Evolutionary conservation across 331 rosid species (phyloP).

Genomic region (Quercus lobata): DNA sequence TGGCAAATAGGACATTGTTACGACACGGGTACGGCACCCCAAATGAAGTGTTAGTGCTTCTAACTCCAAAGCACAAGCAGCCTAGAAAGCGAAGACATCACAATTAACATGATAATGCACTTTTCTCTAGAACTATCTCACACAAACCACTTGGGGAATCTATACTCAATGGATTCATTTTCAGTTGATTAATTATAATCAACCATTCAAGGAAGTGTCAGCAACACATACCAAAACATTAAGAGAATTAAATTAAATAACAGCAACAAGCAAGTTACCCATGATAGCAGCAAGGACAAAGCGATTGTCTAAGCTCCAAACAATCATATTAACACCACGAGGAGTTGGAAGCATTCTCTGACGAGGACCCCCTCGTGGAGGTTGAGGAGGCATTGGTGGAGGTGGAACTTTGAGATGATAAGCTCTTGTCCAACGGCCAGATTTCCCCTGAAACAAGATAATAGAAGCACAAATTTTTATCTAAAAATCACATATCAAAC

Average conservation of each 20-base stretch:
- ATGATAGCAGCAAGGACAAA: conserved; percentile 99
- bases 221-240: neutral
- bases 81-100: neutral
- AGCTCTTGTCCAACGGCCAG: conserved; percentile 95
- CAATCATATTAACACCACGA: conserved; percentile 98
- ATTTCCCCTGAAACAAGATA: conserved; percentile 62
- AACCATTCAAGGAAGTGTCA: neutral
- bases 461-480: neutral
- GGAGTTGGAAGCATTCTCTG: conserved; percentile 98
- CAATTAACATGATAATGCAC: neutral
- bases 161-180: neutral
- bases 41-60: too few species aligned
- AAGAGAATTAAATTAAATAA: neutral
- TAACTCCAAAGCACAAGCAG: neutral
- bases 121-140: neutral
- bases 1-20: too few species aligned
- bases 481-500: conserved; percentile 3
- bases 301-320: conserved; percentile 99
- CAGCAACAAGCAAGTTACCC: conserved; percentile 54
- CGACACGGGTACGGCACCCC: too few species aligned
- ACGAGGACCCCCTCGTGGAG: conserved; percentile 91
- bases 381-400: conserved; percentile 97
- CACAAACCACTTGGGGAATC: neutral
- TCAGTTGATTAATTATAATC: neutral
- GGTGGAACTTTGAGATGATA: conserved; percentile 99